These are phyloP conservation scores for Ascochyta viciae-villosae DNA, from an alignment of 2,329 filamentous ascomycete species.

Conservation along the genomic window DNA sequence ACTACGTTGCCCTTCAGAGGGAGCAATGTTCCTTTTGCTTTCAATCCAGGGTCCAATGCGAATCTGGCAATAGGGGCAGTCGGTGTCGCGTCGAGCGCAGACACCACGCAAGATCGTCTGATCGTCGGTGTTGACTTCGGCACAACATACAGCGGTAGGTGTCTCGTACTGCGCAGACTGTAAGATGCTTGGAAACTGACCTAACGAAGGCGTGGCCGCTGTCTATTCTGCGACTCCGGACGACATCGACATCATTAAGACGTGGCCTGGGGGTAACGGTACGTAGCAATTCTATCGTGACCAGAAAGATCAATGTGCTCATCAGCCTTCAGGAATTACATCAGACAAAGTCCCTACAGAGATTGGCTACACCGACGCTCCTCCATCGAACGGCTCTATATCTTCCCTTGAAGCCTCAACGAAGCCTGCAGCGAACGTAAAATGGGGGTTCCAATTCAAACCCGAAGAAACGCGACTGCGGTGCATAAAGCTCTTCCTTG, in stretches of 20 bases:
- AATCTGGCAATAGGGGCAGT: slow-evolving; percentile 23
- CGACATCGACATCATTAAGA: slow-evolving; percentile 82
- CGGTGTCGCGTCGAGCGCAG: slow-evolving; percentile 2
- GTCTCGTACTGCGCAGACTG: not conserved
- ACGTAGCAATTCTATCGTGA: slow-evolving; percentile 7
- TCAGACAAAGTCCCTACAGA: slow-evolving; percentile 87
- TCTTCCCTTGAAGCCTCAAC: slow-evolving; percentile 28
- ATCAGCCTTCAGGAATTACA: slow-evolving; percentile 63
- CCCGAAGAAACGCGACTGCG: slow-evolving; percentile 77
- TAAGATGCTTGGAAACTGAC: slow-evolving; percentile 18
- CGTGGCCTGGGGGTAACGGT: slow-evolving; percentile 81
- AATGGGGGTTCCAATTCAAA: slow-evolving; percentile 86
- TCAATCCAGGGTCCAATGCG: slow-evolving; percentile 39
- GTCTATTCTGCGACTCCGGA: slow-evolving; percentile 79
- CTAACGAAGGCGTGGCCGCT: slow-evolving; percentile 65
- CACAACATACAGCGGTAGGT: slow-evolving; percentile 77
- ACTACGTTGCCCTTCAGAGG: slow-evolving; percentile 32
- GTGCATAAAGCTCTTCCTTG: slow-evolving; percentile 85
- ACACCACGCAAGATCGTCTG: slow-evolving; percentile 45
- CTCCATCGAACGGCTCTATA: slow-evolving; percentile 19
- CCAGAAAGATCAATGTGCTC: slow-evolving; percentile 9
- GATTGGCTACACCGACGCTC: slow-evolving; percentile 61
- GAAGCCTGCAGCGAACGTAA: slow-evolving; percentile 48
- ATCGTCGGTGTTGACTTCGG: slow-evolving; percentile 85
- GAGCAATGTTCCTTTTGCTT: slow-evolving; percentile 42